Evolutionary conservation across 1,139 yeast species (phyloP), one percentile per base, ranked within the genome.

Genomic region (Komagataea norvegica): DNA sequence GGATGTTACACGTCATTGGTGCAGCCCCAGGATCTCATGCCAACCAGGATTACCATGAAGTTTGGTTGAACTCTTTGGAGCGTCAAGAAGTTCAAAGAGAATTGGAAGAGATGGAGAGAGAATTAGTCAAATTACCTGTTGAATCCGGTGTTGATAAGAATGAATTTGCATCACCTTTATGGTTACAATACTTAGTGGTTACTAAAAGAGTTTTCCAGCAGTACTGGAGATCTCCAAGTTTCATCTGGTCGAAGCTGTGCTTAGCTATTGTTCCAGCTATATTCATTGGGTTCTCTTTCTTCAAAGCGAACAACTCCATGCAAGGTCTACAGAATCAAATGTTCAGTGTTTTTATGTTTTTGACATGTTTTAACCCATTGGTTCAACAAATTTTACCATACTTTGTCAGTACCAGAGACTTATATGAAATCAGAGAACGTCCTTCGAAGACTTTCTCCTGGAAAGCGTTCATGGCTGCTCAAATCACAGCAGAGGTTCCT

Each of bases 371-470:
- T 61, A 73, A 73, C 46, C 78, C 86, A 30, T 54, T 82, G 46
- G 57, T 79, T 39, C 83, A 85, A 59, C 95, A 86, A 60, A 74
- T 79, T 66, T 65, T 85, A 54, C 93, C 95, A 30, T 66, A 72
- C 41, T 85, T 70, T 56, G 79, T 81, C 34, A 60, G 64, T 33
- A 94, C 83, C 60, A 77, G 96, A 62, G 78, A 78, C 50, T 65
- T 88, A 33, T 88, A 85, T 57, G 95, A 86, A 58, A 89, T 81
- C n/a, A 77, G 95, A 57, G 96, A 88, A 61, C 76, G 94, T 29
- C 95, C 95, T 10, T 79, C 75, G 45, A 76, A 66, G 64, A 78
- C 67, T 30, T 84, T 67, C 47, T 65, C 76, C 3, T 77, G 94
- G 93, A 48, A 67, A 61, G 70, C 77, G 42, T 66, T 72, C 61